Percentiles rank a stretch among this genome's conserved stretches.
phyloP scores from a whole-genome alignment of 805 yeast species.

The Saccharomycopsis sp. region DNA sequence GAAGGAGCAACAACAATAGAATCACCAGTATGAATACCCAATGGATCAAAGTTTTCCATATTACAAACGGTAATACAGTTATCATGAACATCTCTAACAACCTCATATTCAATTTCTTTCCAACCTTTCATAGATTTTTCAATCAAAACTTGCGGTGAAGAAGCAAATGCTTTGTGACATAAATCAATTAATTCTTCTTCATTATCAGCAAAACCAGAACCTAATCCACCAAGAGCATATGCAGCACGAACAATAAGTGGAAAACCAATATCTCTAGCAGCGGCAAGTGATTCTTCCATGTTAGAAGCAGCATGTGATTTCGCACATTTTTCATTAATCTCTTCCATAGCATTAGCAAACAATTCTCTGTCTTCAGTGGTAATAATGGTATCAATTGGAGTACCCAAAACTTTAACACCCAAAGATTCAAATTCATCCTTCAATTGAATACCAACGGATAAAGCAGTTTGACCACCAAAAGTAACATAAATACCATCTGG shows the following conservation, averaged over 20 bases:
- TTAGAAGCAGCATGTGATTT: slow-evolving; percentile 78
- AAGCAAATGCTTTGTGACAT: slow-evolving; percentile 88
- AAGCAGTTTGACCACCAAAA: slow-evolving; percentile 98
- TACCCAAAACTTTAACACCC: slow-evolving; percentile 94
- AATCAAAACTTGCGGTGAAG: slow-evolving; percentile 92
- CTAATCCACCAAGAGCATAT: slow-evolving; percentile 94
- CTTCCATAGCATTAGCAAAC: slow-evolving; percentile 90
- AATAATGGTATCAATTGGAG: slow-evolving; percentile 90
- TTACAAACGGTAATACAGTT: slow-evolving; percentile 98
- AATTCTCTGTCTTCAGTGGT: slow-evolving; percentile 98
- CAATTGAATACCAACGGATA: slow-evolving; percentile 89
- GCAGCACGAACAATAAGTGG: slow-evolving; percentile 98
- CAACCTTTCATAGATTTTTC: slow-evolving; percentile 98
- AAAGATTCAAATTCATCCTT: slow-evolving; percentile 90
- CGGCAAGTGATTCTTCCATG: slow-evolving; percentile 75
- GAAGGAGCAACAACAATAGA: slow-evolving; percentile 99
- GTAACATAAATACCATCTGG: slow-evolving; percentile 97
- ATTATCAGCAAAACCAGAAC: slow-evolving; percentile 94
- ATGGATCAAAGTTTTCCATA: slow-evolving; percentile 98
- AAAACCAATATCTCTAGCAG: slow-evolving; percentile 82
- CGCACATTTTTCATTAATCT: slow-evolving; percentile 94
- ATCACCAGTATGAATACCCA: slow-evolving; percentile 98
- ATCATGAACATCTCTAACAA: slow-evolving; percentile 93
- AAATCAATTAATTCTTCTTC: slow-evolving; percentile 74
- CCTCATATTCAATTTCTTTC: slow-evolving; percentile 98